Base-by-base conservation (phyloP, 176 grass and related monocot genomes). In the Metroxylon sagu region DNA sequence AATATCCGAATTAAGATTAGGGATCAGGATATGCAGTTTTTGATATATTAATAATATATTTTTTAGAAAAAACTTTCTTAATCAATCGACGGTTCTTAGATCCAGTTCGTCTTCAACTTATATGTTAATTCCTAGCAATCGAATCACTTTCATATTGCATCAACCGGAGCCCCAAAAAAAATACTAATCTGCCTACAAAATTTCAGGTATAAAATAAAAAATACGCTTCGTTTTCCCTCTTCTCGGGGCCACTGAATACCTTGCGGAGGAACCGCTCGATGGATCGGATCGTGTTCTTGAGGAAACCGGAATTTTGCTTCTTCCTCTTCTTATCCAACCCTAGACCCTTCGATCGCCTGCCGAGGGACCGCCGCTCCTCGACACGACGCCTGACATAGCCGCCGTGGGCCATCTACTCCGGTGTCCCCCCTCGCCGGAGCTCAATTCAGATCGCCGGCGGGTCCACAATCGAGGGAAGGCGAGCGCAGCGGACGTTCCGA, bases 261-360 rank as follows among this genome's bases (percentile, higher is more conserved):
- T 99, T 99, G 63, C 94, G 94, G 25, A 99, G 94, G 16, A 86
- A 80, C 56, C 94, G 82, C 88, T 86, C 94, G 17, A 73, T 75
- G 61, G 94, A 93, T 56, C 88, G 88, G 67, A 99, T 99, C 76
- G 86, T 85, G 53, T 83, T 99, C 84, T 91, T 97, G 59, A 99
- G 77, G 68, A 79, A 77, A 50, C 74, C 73, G 49, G 82, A 62
- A 52, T 72, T 82, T 3, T 48, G 53, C 55, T 77, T 82, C 67
- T 61, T 76, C 5, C 73, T 53, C 55, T 51, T 76, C 73, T 86
- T 99, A 69, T 27, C 71, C 25, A 60, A 54, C n/a, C 67, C 79
- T 14, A 74, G 27, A 6, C 76, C 79, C 69, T 93, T 93, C 54
- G 76, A 64, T 76, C 85, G 81, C 50, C 18, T 5, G 65, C 49